phyloP scores from a whole-genome alignment of 1,284 basidiomycete genomes.

The Mycena citricolor region DNA sequence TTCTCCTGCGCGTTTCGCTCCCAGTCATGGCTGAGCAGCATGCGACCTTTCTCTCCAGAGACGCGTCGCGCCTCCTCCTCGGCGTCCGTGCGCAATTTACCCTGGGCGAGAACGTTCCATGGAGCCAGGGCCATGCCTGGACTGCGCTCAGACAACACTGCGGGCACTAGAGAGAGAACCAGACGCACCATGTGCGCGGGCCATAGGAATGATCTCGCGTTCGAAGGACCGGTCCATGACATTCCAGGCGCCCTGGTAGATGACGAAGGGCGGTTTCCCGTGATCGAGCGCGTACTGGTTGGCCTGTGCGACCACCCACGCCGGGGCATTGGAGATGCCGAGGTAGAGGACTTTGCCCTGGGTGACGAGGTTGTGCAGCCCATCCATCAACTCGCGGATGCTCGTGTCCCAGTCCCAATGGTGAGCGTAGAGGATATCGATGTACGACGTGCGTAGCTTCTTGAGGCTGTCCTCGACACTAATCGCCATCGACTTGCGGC shows the following conservation, averaged over 20 bases:
- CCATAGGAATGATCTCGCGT: slow-evolving; percentile 57
- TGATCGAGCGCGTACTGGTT: slow-evolving; percentile 44
- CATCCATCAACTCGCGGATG: slow-evolving; percentile 56
- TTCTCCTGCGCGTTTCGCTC: slow-evolving; percentile 40
- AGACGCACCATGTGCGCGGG: slow-evolving; percentile 39
- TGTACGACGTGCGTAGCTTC: slow-evolving; percentile 56
- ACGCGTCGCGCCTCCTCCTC: slow-evolving; percentile 43
- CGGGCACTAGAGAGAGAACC: neutral
- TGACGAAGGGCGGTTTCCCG: slow-evolving; percentile 47
- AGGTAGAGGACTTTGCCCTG: slow-evolving; percentile 51
- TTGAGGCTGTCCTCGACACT: slow-evolving; percentile 49
- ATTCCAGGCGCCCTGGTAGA: slow-evolving; percentile 57
- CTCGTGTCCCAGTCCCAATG: slow-evolving; percentile 55
- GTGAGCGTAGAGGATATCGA: slow-evolving; percentile 55
- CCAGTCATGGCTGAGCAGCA: slow-evolving; percentile 32
- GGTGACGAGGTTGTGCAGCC: slow-evolving; percentile 43
- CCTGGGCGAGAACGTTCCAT: slow-evolving; percentile 50
- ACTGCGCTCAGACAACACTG: neutral
- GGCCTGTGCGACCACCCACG: slow-evolving; percentile 43
- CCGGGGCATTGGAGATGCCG: slow-evolving; percentile 43
- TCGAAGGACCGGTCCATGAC: slow-evolving; percentile 50
- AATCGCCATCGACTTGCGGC: slow-evolving; percentile 42
- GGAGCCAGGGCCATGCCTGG: slow-evolving; percentile 48
- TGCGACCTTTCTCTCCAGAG: slow-evolving; percentile 45
- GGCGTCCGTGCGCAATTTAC: slow-evolving; percentile 47